Base-by-base conservation (phyloP, 371 early-diverging fungal species). In the Blakeslea trispora region DNA sequence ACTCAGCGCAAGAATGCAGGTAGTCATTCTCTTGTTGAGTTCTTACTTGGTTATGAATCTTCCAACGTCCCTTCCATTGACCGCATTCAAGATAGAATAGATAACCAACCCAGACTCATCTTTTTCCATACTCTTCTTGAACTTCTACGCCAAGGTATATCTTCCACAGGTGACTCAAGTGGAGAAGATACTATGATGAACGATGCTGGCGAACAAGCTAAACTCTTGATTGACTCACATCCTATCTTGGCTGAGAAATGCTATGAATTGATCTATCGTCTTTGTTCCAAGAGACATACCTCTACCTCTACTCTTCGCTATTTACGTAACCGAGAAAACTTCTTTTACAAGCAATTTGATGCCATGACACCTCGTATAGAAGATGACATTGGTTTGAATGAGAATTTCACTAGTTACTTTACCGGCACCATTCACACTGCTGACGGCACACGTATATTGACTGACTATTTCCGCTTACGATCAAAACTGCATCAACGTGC, bases 181-280 rank as follows among this genome's bases (percentile, higher is more conserved):
- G 62, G 37, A 14, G 71, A 63, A 17, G 63, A 53, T 15, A 45
- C 55, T 18, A 62, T 28, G 50, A 55, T 50, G 45, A 61, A 61
- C 17, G 65, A 72, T 11, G 46, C 57, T 18, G 45, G 50, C 1
- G 55, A 53, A 11, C 24, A 45, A 15, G 41, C 61, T 0, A 46
- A 59, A 28, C 84, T 85, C 5, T 71, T 95, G 14, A 84, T 69
- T 41, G 69, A 74, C 35, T 82, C 78, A 0, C 91, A 93, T 51
- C 93, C 97, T 15, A 81, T 82, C 18, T 74, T 96, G 21, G 89
- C 90, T 1, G 94, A 93, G 62, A 86, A 86, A 57, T 96, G 96
- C 68, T 94, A 88, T 52, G 84, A 91, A 53, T 73, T 96, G 18
- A 63, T 98, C 14, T 91, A 92, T 65, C 77, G 72, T 39, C 81